A percentile compares a stretch with the other conserved stretches of the same genome.
Evolutionary conservation across 805 yeast species (phyloP).

Genomic region (Yarrowia keelungensis): DNA sequence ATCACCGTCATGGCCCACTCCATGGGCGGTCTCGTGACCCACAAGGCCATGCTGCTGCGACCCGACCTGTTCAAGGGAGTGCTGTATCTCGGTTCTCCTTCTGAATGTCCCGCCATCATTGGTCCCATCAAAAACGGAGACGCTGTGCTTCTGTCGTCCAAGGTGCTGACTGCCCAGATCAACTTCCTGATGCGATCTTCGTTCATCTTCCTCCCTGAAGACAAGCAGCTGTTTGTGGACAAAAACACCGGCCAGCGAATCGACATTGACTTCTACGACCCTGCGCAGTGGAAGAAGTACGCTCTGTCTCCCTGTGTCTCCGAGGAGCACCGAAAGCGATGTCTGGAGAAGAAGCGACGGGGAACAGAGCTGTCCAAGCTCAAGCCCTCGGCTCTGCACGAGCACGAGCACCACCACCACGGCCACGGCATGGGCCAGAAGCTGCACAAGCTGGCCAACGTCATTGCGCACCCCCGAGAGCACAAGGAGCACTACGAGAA

Average conservation of each 20-base stretch:
- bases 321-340: slow-evolving; percentile 43
- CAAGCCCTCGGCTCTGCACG: background rate
- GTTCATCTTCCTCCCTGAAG: slow-evolving; percentile 75
- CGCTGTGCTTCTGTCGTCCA: slow-evolving; percentile 73
- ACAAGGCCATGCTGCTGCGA: slow-evolving; percentile 71
- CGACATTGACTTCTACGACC: slow-evolving; percentile 75
- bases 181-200: slow-evolving; percentile 90
- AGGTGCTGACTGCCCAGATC: slow-evolving; percentile 76
- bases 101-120: slow-evolving; percentile 81
- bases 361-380: slow-evolving; percentile 4
- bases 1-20: slow-evolving; percentile 87
- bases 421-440: background rate
- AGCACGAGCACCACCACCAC: slow-evolving; percentile 34
- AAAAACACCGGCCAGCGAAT: slow-evolving; percentile 47
- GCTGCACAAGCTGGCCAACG: slow-evolving; percentile 15
- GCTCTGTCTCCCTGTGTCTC: slow-evolving; percentile 76
- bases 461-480: slow-evolving; percentile 13
- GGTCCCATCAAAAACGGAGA: slow-evolving; percentile 89
- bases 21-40: slow-evolving; percentile 92
- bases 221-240: slow-evolving; percentile 77
- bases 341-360: slow-evolving; percentile 1
- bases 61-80: slow-evolving; percentile 76
- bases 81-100: slow-evolving; percentile 82
- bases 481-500: slow-evolving; percentile 40
- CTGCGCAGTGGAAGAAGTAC: slow-evolving; percentile 78